These are phyloP conservation scores for Rhizoclosmatium globosum DNA, from an alignment of 192 early-diverging fungal genomes.

Conservation along the genomic window DNA sequence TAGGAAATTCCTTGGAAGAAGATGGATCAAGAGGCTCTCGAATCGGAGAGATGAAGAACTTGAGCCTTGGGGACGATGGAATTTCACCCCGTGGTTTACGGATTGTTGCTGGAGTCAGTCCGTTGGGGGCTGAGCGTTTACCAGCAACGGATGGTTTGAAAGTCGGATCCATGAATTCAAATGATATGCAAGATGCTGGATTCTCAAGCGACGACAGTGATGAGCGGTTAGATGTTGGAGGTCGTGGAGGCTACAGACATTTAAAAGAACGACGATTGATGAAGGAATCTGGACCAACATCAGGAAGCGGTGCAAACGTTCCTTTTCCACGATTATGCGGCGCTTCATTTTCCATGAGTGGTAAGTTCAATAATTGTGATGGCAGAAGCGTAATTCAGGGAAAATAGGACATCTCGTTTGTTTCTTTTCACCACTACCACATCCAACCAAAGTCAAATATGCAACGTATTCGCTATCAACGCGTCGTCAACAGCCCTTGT, in stretches of 20 bases:
- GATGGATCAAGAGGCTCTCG: background rate
- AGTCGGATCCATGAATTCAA: background rate
- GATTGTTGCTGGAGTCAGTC: background rate
- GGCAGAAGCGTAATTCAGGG: background rate
- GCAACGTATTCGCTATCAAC: background rate
- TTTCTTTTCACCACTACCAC: constrained; percentile 70
- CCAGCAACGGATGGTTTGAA: background rate
- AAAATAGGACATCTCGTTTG: constrained; percentile 67
- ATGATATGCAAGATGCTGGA: background rate
- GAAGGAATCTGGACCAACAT: background rate
- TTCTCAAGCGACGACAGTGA: constrained; percentile 16
- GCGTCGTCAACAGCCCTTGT: constrained; percentile 29
- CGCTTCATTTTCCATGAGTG: constrained; percentile 43
- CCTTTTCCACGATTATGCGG: constrained; percentile 76
- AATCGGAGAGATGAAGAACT: background rate
- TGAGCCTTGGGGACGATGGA: constrained; percentile 28
- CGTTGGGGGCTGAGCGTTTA: background rate
- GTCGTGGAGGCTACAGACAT: background rate
- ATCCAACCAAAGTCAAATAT: constrained; percentile 39
- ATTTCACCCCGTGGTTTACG: constrained; percentile 30
- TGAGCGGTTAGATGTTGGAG: background rate
- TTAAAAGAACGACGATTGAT: background rate
- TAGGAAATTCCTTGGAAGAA: background rate
- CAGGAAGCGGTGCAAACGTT: constrained; percentile 40
- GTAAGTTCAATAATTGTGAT: constrained; percentile 8